Evolutionary conservation across 805 yeast species (phyloP).

Genomic region (Tetrapisispora taiwanensis): DNA sequence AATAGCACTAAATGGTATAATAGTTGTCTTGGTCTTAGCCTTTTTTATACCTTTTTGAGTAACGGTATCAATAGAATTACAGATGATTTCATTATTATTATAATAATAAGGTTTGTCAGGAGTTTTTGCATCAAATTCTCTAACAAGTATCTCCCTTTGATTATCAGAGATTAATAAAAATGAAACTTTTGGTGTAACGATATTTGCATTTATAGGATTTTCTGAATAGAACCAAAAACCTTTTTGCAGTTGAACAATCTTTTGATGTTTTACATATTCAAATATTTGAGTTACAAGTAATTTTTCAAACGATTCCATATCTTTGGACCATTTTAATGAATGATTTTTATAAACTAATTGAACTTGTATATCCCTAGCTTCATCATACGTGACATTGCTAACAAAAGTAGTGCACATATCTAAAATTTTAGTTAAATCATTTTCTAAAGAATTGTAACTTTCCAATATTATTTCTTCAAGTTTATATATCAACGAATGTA

Average conservation of each 20-base stretch:
- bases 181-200: slow-evolving; percentile 34
- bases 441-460: not conserved
- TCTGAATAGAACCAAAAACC: slow-evolving; percentile 77
- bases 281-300: slow-evolving; percentile 46
- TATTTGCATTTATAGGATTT: slow-evolving; percentile 32
- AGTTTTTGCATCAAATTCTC: slow-evolving; percentile 44
- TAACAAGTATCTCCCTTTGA: slow-evolving; percentile 48
- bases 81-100: slow-evolving; percentile 40
- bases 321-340: slow-evolving; percentile 35
- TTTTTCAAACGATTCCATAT: slow-evolving; percentile 40
- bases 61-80: slow-evolving; percentile 3
- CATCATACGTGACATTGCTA: slow-evolving; percentile 27
- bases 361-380: slow-evolving; percentile 48
- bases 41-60: not conserved
- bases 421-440: not conserved
- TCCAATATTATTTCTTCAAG: slow-evolving; percentile 24
- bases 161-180: slow-evolving; percentile 60
- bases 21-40: slow-evolving; percentile 19
- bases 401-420: not conserved
- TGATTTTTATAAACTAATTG: slow-evolving; percentile 31
- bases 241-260: slow-evolving; percentile 57
- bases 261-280: slow-evolving; percentile 66
- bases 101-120: slow-evolving; percentile 46
- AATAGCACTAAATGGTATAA: slow-evolving; percentile 45
- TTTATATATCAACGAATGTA: slow-evolving; percentile 29